Conservation (phyloP, 768 basidiomycete genomes). For the Boletus tomentosulus region DNA sequence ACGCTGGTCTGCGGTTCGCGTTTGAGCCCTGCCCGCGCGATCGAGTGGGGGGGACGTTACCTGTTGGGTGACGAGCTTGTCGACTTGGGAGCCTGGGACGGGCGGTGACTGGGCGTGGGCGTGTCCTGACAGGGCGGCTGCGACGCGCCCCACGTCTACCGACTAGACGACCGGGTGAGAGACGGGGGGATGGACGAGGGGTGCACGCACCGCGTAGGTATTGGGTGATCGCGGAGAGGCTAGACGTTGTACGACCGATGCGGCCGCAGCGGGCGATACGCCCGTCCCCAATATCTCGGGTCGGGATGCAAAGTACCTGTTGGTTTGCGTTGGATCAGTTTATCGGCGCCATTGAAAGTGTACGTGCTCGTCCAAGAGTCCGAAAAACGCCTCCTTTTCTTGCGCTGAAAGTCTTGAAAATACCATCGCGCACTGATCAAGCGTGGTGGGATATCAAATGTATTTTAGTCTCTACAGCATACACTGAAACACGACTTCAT, state of each 20-base stretch:
- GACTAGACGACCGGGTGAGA: constrained; percentile 8
- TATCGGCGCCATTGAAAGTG: not conserved
- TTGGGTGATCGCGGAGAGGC: constrained; percentile 28
- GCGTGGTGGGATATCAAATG: constrained; percentile 6
- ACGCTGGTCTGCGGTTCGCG: constrained; percentile 13
- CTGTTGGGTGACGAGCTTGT: constrained; percentile 16
- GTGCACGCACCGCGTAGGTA: constrained; percentile 31
- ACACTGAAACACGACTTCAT: constrained; percentile 25
- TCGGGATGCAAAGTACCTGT: constrained; percentile 70
- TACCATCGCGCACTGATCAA: constrained; percentile 45
- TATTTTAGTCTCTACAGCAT: constrained; percentile 26
- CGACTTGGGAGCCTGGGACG: constrained; percentile 5
- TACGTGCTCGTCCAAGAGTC: constrained; percentile 71
- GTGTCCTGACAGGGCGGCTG: constrained; percentile 18
- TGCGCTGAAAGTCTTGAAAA: constrained; percentile 61
- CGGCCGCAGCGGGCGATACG: constrained; percentile 28
- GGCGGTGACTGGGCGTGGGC: no score
- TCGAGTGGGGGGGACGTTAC: no score
- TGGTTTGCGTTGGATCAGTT: not conserved
- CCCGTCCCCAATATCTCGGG: constrained; percentile 52
- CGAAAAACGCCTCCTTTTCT: constrained; percentile 82
- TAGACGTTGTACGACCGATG: constrained; percentile 44
- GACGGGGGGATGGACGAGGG: no score
- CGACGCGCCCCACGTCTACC: constrained; percentile 44
- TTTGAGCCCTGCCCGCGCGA: no score